Evolutionary conservation across 1,284 basidiomycete genomes (phyloP), one percentile per base, ranked within the genome.

Genomic region (Apiotrichum porosum): DNA sequence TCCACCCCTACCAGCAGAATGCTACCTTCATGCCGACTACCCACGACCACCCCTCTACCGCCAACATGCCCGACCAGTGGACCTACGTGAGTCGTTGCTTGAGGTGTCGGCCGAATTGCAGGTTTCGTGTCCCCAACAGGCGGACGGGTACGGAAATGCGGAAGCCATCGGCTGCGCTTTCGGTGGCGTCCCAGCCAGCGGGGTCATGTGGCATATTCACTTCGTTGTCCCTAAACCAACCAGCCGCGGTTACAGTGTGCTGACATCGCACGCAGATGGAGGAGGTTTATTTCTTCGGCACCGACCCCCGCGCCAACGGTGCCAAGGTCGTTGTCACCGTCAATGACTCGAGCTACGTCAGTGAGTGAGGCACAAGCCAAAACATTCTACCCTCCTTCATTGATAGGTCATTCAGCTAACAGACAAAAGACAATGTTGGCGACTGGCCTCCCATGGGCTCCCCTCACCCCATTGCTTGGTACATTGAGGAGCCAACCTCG

Each of bases 281-380:
- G 52, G 73, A 75, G 49, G 70, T 74, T 30, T 89, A 89, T 71
- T 83, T 86, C 67, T 88, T 86, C 73, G 80, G 83, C 57, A 83
- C 81, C 1, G 83, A 90, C 66, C 86, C 86, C 12, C 77, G 86
- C 42, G 64, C 68, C 6, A 61, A 84, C 14, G 84, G 84, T 8
- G 85, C 84, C 0, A 69, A 76, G 0, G 81, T 88, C 3, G 60
- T 87, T 3, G 74, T 88, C 4, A 79, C 83, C 0, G 85, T 83
- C 0, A 77, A 88, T 62, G 82, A 85, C 61, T 79, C 78, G 1
- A 83, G 78, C 49, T 86, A 85, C 61, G 69, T 65, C 26, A 81
- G 83, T 83, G 49, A 45, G 75, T 69, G 12, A n/a, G n/a, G n/a
- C n/a, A n/a, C n/a, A 6, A 15, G 21, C 3, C 26, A 28, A 12